These are phyloP conservation scores for Tricladium varicosporioides DNA, from an alignment of 2,329 filamentous ascomycete species.

Conservation along the genomic window DNA sequence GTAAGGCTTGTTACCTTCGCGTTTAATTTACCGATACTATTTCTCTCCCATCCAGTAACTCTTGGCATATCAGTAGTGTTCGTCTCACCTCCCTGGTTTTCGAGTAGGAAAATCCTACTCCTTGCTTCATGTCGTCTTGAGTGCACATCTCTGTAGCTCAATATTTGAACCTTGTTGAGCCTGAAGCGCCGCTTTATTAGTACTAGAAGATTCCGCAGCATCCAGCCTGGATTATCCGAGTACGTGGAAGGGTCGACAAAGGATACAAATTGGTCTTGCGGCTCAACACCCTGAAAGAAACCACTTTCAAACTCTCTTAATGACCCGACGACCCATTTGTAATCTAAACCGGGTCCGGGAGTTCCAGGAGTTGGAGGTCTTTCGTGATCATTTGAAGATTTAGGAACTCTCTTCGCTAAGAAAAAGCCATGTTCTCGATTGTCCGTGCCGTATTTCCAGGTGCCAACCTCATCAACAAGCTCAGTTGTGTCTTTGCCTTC, in stretches of 20 bases:
- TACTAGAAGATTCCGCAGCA: conserved; percentile 83
- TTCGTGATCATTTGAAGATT: conserved; percentile 29
- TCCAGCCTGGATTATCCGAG: conserved; percentile 84
- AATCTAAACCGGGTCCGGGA: conserved; percentile 51
- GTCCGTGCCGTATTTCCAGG: conserved; percentile 83
- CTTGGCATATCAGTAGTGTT: conserved; percentile 65
- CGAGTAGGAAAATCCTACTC: conserved; percentile 68
- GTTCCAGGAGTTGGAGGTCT: conserved; percentile 49
- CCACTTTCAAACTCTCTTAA: conserved; percentile 78
- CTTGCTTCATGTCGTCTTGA: conserved; percentile 73
- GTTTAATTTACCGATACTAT: conserved; percentile 72
- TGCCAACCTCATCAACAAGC: conserved; percentile 79
- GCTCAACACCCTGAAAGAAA: conserved; percentile 73
- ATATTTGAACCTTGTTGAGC: conserved; percentile 72
- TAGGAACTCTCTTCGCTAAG: conserved; percentile 73
- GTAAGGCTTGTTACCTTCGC: conserved; percentile 78
- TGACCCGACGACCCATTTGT: conserved; percentile 73
- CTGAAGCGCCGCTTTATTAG: conserved; percentile 81
- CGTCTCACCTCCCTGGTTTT: conserved; percentile 28
- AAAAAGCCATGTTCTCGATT: conserved; percentile 91
- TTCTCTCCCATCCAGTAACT: conserved; percentile 93
- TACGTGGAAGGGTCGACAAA: conserved; percentile 96
- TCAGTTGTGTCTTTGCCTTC: conserved; percentile 69
- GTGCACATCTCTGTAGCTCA: conserved; percentile 88
- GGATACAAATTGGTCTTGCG: conserved; percentile 77